Evolutionary conservation across 768 basidiomycete species (phyloP), one percentile per base, ranked within the genome.

Genomic region (Phaeotremella fagi): DNA sequence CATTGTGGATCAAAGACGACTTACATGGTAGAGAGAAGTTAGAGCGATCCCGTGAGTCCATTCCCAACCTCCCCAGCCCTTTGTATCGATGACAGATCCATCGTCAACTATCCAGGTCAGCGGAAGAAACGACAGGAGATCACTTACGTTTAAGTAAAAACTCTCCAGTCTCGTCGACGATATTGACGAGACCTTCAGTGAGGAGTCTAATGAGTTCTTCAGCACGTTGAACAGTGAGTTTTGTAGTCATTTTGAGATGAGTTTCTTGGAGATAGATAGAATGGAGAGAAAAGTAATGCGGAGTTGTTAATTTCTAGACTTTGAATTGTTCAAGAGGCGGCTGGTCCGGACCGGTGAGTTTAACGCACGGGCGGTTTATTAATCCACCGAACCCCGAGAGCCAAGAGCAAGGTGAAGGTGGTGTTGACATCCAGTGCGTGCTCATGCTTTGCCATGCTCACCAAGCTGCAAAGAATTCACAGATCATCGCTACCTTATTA

Each of bases 61-160:
- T 45, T 82, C 80, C 81, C 81, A 82, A 49, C 81, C 80, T 50
- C 80, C 76, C 80, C 81, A 82, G 5, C 79, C 79, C 56, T 82
- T 82, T 0, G 81, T 82, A 56, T 83, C 81, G 36, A 82, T 80
- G 33, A 79, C 65, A 24, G 80, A 75, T 3, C 80, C 81, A 66
- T 82, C 80, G 14, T 72, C 70, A n/a, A 81, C 70, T 71, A 36
- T n/a, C n/a, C 2, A 28, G 11, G 18, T 41, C 38, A 41, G 38
- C 38, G 12, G 18, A 9, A n/a, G 33, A 41, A 6, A 41, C 18
- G 12, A 7, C 18, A 12, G 12, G 38, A 33, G 31, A 22, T 41
- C 38, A 54, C 66, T 55, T 46, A 64, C 60, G 68, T 9, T 74
- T 71, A 64, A 81, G 60, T 18, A 82, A 64, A 68, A 79, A 82